Base-by-base conservation (phyloP, 495 filamentous ascomycete genomes). In the Aspergillus cavernicola region DNA sequence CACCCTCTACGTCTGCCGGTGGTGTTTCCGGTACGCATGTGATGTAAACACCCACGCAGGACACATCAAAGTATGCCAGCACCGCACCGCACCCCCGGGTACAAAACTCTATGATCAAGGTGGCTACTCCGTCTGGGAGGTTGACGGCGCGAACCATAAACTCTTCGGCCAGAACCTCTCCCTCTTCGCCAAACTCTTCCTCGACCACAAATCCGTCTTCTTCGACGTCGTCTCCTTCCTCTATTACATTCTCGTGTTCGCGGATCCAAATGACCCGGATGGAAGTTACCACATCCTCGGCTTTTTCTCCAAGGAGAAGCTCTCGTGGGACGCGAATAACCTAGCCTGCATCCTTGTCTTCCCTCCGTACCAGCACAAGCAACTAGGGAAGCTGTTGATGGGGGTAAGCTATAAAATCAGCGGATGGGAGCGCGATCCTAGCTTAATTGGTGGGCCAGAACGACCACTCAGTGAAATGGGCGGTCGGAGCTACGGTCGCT, bases 271-370 rank as follows among this genome's bases (percentile, higher is more conserved):
- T 1, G 61, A 69, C 55, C 63, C 67, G 26, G 54, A 63, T 1
- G 51, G 60, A 3, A 67, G 66, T 28, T 72, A 71, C 55, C 62
- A 67, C 26, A 85, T 97, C 26, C 81, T 96, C 7, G 93, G 95
- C 45, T 99, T 96, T 80, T 99, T 96, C 78, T 92, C 87, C 19
- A 97, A 97, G 64, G 93, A 99, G 72, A 97, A 97, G 62, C 85
- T 96, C 70, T 93, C 89, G 4, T 99, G 93, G 93, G 93, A 99
- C 63, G 89, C 93, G 60, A 97, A 97, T 67, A 99, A 97, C 57
- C 81, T 99, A 0, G 93, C 93, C 3, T 99, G 93, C 65, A 99
- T 99, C 53, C 76, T 97, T 20, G 80, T 99, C 10, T 97, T 99
- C 65, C 93, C 95, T 2, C 93, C 93, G 1, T 97, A 92, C 80